phyloP scores from a whole-genome alignment of 805 yeast species.

The Wickerhamiella dianesei region DNA sequence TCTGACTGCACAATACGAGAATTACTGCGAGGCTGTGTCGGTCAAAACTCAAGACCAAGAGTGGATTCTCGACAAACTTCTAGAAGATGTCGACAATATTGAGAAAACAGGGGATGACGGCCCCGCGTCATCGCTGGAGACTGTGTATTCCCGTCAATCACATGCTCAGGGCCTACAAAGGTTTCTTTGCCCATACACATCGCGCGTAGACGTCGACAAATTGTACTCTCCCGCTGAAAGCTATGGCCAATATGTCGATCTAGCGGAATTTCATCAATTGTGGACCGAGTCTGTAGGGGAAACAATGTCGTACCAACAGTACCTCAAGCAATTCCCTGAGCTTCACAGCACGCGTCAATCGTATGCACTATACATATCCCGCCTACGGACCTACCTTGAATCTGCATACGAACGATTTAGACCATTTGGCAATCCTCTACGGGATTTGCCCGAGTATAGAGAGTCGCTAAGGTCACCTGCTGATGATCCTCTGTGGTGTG shows the following conservation, averaged over 20 bases:
- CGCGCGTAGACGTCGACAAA: constrained; percentile 34
- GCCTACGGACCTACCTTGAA: not conserved
- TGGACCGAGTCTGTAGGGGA: constrained; percentile 23
- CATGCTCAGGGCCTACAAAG: constrained; percentile 16
- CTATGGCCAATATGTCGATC: constrained; percentile 42
- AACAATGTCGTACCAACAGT: constrained; percentile 35
- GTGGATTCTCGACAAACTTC: constrained; percentile 4
- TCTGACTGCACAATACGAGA: constrained; percentile 2
- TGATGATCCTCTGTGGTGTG: constrained; percentile 37
- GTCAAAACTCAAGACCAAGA: not conserved
- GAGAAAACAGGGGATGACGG: constrained; percentile 1
- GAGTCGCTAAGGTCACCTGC: no score
- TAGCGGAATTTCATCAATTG: constrained; percentile 20
- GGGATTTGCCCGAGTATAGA: not conserved
- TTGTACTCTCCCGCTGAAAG: constrained; percentile 39
- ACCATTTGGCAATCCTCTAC: not conserved
- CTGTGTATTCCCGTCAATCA: not conserved
- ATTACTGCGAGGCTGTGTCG: not conserved
- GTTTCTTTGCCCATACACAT: constrained; percentile 38
- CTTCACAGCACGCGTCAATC: constrained; percentile 25
- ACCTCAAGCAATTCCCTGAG: constrained; percentile 33
- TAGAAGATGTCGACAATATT: constrained; percentile 3
- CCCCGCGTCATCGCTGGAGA: constrained; percentile 1
- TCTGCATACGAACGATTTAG: not conserved
- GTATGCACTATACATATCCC: constrained; percentile 10